These are phyloP conservation scores for Bauhinia variegata DNA, from an alignment of 306 rosid species.

Conservation along the genomic window DNA sequence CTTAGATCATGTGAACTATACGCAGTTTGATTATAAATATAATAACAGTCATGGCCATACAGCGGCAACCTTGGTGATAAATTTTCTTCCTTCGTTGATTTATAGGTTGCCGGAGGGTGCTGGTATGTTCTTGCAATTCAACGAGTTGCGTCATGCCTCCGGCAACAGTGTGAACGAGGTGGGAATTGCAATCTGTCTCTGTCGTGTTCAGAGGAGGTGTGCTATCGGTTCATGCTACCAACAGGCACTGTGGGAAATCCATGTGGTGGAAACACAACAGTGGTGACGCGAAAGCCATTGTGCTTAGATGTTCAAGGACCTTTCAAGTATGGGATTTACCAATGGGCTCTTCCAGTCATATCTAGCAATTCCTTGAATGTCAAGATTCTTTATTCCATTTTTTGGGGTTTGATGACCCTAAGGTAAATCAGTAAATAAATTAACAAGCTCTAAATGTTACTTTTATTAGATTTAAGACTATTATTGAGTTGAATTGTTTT, in stretches of 20 bases:
- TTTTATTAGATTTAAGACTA: too few species aligned
- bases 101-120: conserved; percentile 97
- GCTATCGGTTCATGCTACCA: conserved; percentile 60
- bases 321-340: conserved; percentile 84
- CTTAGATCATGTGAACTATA: too few species aligned
- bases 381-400: conserved; percentile 94
- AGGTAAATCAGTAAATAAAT: conserved; percentile 53
- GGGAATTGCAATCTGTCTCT: conserved; percentile 66
- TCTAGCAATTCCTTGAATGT: conserved; percentile 87
- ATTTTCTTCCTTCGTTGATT: not conserved
- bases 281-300: conserved; percentile 54
- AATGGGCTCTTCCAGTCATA: conserved; percentile 97
- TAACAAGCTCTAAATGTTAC: not conserved
- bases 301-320: conserved; percentile 83
- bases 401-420: conserved; percentile 98
- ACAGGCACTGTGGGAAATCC: conserved; percentile 37
- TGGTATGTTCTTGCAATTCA: conserved; percentile 99
- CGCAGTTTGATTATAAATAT: too few species aligned
- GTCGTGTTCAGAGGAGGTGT: conserved; percentile 80
- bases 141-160: conserved; percentile 85
- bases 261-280: conserved; percentile 66
- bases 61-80: too few species aligned
- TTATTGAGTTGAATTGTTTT: too few species aligned
- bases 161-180: conserved; percentile 68
- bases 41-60: too few species aligned